Evolutionary conservation across 83 land plant species (phyloP).

Genomic region (Larix sibirica): DNA sequence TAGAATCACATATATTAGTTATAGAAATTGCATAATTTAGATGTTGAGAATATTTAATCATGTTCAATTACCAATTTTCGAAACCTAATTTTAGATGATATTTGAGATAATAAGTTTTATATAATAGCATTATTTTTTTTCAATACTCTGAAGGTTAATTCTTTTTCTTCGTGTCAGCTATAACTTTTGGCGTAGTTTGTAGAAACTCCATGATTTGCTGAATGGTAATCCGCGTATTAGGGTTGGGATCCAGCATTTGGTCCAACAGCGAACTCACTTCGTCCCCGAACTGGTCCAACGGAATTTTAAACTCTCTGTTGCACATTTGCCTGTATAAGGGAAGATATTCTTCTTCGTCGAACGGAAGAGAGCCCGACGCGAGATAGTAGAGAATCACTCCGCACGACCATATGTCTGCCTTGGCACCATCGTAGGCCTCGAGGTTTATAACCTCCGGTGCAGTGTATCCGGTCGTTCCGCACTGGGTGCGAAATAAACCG

Average conservation of each 20-base stretch:
- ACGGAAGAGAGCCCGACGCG: conserved; percentile 59
- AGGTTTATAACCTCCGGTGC: conserved; percentile 60
- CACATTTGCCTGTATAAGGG: conserved; percentile 57
- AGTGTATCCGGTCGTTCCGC: conserved; percentile 61
- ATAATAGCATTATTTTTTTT: too few species aligned
- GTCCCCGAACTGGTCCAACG: neutral
- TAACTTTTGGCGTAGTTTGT: too few species aligned
- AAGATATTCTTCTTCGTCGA: conserved; percentile 45
- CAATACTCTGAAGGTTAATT: too few species aligned
- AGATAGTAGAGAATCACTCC: conserved; percentile 58
- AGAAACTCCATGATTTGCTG: neutral
- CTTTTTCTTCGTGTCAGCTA: too few species aligned
- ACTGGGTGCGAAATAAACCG: conserved; percentile 49
- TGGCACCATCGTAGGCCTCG: conserved; percentile 56
- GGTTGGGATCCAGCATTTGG: neutral
- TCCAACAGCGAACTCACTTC: neutral
- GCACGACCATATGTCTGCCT: conserved; percentile 70
- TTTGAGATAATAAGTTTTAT: too few species aligned
- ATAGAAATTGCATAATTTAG: too few species aligned
- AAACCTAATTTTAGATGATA: too few species aligned
- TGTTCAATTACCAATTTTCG: too few species aligned
- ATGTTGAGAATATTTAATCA: too few species aligned
- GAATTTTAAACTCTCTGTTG: conserved; percentile 49
- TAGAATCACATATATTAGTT: too few species aligned
- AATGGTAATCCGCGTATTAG: neutral